Conservation (phyloP, 2,329 filamentous ascomycete species). For the Basipetospora sp. region DNA sequence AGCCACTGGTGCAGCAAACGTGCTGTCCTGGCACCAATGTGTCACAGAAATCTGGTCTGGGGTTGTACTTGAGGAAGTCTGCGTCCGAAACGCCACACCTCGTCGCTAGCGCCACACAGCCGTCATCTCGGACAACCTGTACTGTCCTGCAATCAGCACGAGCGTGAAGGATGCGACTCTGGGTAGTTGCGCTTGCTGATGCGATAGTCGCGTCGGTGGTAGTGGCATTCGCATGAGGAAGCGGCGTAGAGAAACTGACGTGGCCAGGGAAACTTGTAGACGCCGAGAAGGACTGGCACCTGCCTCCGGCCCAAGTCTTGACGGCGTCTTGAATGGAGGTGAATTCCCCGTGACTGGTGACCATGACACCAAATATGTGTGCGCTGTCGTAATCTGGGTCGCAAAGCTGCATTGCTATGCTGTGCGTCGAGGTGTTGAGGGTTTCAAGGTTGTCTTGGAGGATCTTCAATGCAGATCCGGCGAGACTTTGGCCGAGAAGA, state of each 20-base stretch:
- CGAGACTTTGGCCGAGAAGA: constrained; percentile 15
- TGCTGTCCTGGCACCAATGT: constrained; percentile 16
- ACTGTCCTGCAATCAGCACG: constrained; percentile 13
- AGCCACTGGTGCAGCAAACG: constrained; percentile 22
- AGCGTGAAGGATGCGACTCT: background rate
- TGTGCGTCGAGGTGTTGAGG: constrained; percentile 13
- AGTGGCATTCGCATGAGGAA: background rate
- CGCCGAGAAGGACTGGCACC: background rate
- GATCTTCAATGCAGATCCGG: constrained; percentile 14
- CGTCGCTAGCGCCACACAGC: constrained; percentile 21
- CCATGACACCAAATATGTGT: background rate
- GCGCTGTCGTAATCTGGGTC: constrained; percentile 8
- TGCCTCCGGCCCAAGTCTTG: background rate
- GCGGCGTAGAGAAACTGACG: background rate
- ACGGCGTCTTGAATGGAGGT: background rate
- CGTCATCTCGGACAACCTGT: constrained; percentile 21
- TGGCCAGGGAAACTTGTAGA: background rate
- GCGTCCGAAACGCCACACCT: constrained; percentile 23
- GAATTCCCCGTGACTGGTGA: background rate
- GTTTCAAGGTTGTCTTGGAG: constrained; percentile 14
- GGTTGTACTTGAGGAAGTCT: constrained; percentile 27
- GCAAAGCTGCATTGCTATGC: constrained; percentile 23
- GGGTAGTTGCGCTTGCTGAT: too few relatives aligned
- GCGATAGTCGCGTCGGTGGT: too few relatives aligned
- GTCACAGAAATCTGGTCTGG: constrained; percentile 15